These are phyloP conservation scores for Pythium dissotocum DNA, from an alignment of 352 stramenopile genomes.

Conservation along the genomic window DNA sequence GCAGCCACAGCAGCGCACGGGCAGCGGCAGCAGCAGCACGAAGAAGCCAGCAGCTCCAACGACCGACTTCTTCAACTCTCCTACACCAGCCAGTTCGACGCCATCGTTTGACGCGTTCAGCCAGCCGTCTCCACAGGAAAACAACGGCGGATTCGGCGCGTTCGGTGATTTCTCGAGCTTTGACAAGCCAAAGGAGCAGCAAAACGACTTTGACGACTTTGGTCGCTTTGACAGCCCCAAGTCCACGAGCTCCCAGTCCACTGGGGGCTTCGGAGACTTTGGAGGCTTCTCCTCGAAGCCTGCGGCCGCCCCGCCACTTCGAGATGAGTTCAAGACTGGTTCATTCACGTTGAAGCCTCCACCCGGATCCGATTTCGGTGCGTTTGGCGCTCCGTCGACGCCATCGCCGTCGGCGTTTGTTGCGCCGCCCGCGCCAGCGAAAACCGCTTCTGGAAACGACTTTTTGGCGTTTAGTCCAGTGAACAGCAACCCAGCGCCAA, in stretches of 20 bases:
- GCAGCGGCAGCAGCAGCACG: slow-evolving; percentile 42
- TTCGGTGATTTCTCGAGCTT: slow-evolving; percentile 86
- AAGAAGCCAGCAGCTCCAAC: slow-evolving; percentile 39
- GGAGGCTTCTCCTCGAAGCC: slow-evolving; percentile 29
- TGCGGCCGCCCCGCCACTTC: slow-evolving; percentile 32
- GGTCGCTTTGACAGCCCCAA: slow-evolving; percentile 30
- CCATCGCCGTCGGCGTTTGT: slow-evolving; percentile 8
- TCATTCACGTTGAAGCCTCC: slow-evolving; percentile 77
- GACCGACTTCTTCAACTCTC: slow-evolving; percentile 52
- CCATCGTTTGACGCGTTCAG: slow-evolving; percentile 41
- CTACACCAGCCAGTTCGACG: slow-evolving; percentile 29
- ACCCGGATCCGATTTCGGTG: slow-evolving; percentile 47
- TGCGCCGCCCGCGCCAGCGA: slow-evolving; percentile 14
- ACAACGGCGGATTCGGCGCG: slow-evolving; percentile 46
- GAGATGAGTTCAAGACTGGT: slow-evolving; percentile 41
- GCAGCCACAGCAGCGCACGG: slow-evolving; percentile 53
- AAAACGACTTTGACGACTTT: slow-evolving; percentile 42
- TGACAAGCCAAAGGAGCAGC: slow-evolving; percentile 38
- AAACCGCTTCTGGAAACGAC: slow-evolving; percentile 40
- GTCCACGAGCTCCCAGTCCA: slow-evolving; percentile 23
- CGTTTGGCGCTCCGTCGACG: slow-evolving; percentile 24
- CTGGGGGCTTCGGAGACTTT: slow-evolving; percentile 62
- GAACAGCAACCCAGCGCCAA: slow-evolving; percentile 31
- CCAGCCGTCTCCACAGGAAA: slow-evolving; percentile 12
- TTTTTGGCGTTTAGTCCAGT: slow-evolving; percentile 68